Evolutionary conservation across 139 green algal genomes (phyloP).

Genomic region (Volvox africanus): DNA sequence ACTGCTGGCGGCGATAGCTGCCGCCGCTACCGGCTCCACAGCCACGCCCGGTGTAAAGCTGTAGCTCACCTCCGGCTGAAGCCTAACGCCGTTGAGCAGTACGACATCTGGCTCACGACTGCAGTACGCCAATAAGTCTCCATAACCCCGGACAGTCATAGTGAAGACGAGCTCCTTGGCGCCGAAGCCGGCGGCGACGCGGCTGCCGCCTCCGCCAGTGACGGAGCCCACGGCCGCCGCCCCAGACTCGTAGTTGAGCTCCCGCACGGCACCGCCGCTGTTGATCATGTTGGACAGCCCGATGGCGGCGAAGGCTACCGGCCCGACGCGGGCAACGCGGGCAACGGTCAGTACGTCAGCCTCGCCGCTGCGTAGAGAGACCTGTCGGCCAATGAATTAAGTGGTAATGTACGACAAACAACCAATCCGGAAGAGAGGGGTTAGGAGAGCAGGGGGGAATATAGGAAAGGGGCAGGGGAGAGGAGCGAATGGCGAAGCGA

Average conservation of each 20-base stretch:
- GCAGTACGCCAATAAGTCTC: slow-evolving; percentile 70
- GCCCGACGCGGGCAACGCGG: slow-evolving; percentile 5
- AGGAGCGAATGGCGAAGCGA: background rate
- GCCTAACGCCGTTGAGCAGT: slow-evolving; percentile 18
- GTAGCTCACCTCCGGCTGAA: slow-evolving; percentile 30
- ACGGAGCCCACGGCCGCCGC: background rate
- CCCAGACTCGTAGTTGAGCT: slow-evolving; percentile 22
- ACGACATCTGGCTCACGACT: slow-evolving; percentile 47
- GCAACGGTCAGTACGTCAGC: slow-evolving; percentile 59
- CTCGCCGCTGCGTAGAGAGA: slow-evolving; percentile 42
- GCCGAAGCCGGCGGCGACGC: background rate
- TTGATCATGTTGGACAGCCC: slow-evolving; percentile 87
- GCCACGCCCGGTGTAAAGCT: background rate
- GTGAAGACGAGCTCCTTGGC: slow-evolving; percentile 40
- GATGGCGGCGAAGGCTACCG: slow-evolving; percentile 66
- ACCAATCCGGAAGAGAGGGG: background rate
- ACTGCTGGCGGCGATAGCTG: background rate
- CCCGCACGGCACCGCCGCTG: slow-evolving; percentile 74
- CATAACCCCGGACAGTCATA: slow-evolving; percentile 62
- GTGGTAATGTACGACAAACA: background rate
- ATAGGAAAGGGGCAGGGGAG: too few species aligned
- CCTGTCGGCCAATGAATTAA: background rate
- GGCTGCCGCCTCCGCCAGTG: slow-evolving; percentile 11
- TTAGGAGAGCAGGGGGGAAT: background rate
- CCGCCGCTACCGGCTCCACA: background rate